Conservation (phyloP, 1,139 yeast genomes). For the Schwanniomyces etchellsii region DNA sequence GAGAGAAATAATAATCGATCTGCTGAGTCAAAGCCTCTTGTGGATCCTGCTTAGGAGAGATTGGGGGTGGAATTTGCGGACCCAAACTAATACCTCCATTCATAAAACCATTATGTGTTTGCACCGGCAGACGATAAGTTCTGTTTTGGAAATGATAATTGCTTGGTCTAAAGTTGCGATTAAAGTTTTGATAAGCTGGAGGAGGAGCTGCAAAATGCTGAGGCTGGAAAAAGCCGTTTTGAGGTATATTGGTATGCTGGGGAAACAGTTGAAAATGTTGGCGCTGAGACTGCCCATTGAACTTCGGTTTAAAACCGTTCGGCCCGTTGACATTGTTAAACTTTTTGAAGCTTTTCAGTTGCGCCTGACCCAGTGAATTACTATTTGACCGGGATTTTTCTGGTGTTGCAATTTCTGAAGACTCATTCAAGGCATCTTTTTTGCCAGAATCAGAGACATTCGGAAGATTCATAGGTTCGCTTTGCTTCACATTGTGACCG, state of each 20-base stretch:
- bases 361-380: background rate
- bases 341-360: background rate
- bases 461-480: conserved; percentile 1
- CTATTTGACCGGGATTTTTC: background rate
- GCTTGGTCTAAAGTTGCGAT: conserved; percentile 22
- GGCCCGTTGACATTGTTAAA: conserved; percentile 15
- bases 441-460: background rate
- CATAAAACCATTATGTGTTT: conserved; percentile 13
- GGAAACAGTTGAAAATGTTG: conserved; percentile 6
- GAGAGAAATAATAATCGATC: conserved; percentile 82
- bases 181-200: conserved; percentile 14
- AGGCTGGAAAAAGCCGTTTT: conserved; percentile 9
- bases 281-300: conserved; percentile 13
- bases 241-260: conserved; percentile 8
- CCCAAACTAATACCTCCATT: conserved; percentile 9
- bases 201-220: conserved; percentile 14
- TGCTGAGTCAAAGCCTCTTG: conserved; percentile 53
- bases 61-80: conserved; percentile 39
- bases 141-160: conserved; percentile 10
- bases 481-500: conserved; percentile 1
- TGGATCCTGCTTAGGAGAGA: conserved; percentile 45
- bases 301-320: conserved; percentile 14
- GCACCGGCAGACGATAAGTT: conserved; percentile 6
- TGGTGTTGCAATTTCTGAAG: background rate
- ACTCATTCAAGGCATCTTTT: conserved; percentile 9